These are phyloP conservation scores for Discostella stelligeroides DNA, from an alignment of 108 stramenopile genomes.

Conservation along the genomic window DNA sequence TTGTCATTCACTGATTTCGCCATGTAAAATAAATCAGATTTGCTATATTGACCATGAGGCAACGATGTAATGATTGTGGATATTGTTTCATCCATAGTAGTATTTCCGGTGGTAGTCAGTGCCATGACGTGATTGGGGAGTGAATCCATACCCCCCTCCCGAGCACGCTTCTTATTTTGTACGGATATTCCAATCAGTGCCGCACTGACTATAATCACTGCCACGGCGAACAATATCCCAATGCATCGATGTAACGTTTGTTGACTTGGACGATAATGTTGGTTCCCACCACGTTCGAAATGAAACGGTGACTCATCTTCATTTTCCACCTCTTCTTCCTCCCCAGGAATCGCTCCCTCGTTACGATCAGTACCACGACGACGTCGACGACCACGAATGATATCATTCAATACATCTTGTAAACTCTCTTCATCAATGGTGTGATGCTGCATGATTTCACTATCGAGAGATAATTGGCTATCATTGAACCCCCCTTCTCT, in stretches of 20 bases:
- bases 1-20: constrained; percentile 19
- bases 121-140: too few relatives aligned
- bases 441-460: too few relatives aligned
- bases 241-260: constrained; percentile 10
- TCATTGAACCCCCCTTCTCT: too few relatives aligned
- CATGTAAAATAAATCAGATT: constrained; percentile 21
- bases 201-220: background rate
- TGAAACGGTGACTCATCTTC: too few relatives aligned
- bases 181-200: constrained; percentile 2
- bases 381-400: too few relatives aligned
- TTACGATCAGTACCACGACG: background rate
- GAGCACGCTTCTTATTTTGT: background rate
- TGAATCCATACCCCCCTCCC: too few relatives aligned
- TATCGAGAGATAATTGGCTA: too few relatives aligned
- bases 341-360: background rate
- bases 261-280: constrained; percentile 3
- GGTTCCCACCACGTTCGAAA: too few relatives aligned
- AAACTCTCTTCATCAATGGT: too few relatives aligned
- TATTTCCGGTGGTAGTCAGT: background rate
- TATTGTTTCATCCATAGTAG: background rate
- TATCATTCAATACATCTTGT: too few relatives aligned
- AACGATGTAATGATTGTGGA: background rate
- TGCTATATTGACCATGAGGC: constrained; percentile 1
- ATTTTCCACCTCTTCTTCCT: too few relatives aligned
- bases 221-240: constrained; percentile 5